These are phyloP conservation scores for Artemisia tridentata DNA, from an alignment of 129 eudicot genomes.

Conservation along the genomic window DNA sequence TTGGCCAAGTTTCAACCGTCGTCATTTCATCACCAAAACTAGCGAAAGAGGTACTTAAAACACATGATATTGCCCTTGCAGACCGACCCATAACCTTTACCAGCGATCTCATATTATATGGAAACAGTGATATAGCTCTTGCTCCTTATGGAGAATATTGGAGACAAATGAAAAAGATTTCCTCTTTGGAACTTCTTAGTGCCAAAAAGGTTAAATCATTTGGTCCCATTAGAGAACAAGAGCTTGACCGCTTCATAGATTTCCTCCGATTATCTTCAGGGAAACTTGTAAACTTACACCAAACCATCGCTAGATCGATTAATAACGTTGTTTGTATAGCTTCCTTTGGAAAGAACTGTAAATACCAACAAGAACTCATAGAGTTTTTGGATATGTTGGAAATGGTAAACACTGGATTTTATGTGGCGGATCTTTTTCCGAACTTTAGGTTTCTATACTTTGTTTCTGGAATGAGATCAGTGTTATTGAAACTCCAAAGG, in stretches of 20 bases:
- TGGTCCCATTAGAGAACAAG: constrained; percentile 21
- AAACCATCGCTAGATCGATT: not conserved
- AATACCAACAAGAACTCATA: constrained; percentile 10
- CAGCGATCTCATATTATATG: constrained; percentile 13
- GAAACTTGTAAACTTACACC: constrained; percentile 5
- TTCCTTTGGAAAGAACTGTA: constrained; percentile 16
- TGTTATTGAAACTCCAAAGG: not conserved
- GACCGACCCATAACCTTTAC: constrained; percentile 20
- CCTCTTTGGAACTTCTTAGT: constrained; percentile 30
- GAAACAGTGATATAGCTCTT: constrained; percentile 21
- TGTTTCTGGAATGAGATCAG: constrained; percentile 6
- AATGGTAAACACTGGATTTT: not conserved
- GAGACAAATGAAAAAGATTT: constrained; percentile 29
- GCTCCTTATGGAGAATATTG: constrained; percentile 25
- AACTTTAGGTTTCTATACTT: not conserved
- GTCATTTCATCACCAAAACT: constrained; percentile 24
- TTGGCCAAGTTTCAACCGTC: constrained; percentile 20
- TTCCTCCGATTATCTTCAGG: constrained; percentile 9
- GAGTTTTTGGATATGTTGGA: not conserved
- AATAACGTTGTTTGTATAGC: constrained; percentile 18
- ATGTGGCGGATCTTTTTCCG: constrained; percentile 19
- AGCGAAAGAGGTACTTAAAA: constrained; percentile 29
- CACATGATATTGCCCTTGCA: constrained; percentile 26
- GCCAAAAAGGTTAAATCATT: constrained; percentile 29
- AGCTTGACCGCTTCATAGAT: constrained; percentile 1